Evolutionary conservation across 768 basidiomycete genomes (phyloP), one percentile per base, ranked within the genome.

Genomic region (Postia placenta): DNA sequence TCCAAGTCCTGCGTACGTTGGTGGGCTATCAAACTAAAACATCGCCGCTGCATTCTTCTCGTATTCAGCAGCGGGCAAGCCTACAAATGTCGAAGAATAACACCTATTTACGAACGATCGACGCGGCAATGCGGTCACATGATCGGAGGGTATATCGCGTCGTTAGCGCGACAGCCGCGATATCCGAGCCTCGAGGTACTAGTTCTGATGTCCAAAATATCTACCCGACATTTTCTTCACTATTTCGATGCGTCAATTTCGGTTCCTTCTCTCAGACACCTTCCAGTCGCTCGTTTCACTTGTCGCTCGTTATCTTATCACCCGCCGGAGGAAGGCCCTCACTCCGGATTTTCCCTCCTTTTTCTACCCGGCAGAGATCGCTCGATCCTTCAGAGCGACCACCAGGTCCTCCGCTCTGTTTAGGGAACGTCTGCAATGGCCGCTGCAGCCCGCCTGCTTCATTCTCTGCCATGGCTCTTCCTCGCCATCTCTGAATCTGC

Each of bases 301-400:
- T 40, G 49, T 53, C 55, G 43, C n/a, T 56, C 55, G 11, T 56
- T 56, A 50, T 45, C 49, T 22, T 25, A 36, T 52, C 47, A 47
- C 39, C 46, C 47, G 46, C 42, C 24, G 15, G 22, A 19, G 24
- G 25, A 11, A 3, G n/a, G 12, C 37, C 45, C 50, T 30, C 27
- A 40, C 41, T 46, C 19, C 33, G 38, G 30, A 33, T 41, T 35
- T 40, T 39, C 23, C 35, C 24, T 35, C 23, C 42, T 20, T 15
- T 27, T 20, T 42, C 9, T 39, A 24, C 20, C 41, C 15, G 30
- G 9, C 9, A 33, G 7, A 33, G 9, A 7, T 33, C 30, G 30
- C 30, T 33, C 19, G n/a, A 36, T 39, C 33, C 51, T 39, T 24
- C 47, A 40, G 47, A 39, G 38, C 20, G 37, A 39, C 40, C 15